Base-by-base conservation (phyloP, 495 filamentous ascomycete genomes). In the Chaetomium fimeti region DNA sequence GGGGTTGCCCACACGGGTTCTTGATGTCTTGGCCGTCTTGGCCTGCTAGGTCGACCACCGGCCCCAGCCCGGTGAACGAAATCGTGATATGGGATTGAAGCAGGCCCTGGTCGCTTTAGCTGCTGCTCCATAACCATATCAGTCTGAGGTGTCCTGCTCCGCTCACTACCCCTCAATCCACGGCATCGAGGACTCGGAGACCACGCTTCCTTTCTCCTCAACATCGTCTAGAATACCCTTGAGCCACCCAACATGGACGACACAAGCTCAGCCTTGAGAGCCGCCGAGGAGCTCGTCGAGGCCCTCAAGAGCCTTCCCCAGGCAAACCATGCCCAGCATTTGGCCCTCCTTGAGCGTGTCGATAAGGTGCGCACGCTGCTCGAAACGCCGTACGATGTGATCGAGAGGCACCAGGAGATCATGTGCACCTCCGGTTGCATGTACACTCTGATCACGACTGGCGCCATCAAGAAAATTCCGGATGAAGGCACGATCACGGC, bases 221-320 rank as follows among this genome's bases (percentile, higher is more conserved):
- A 15, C 57, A 47, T 56, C 49, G 0, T 47, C 57, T 22, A 57
- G 57, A 59, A 61, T 64, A 49, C 11, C 22, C 32, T 27, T 16
- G 28, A 51, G 24, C 5, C 22, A 7, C 1, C 12, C 24, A 62
- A 9, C 49, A 62, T 63, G 63, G 58, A 51, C 12, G 62, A 71
- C 63, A 68, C 60, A 16, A 55, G 29, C 56, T 60, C 65, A 47
- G 69, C 69, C 6, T 61, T 67, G 43, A 51, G 54, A 18, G 68
- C 71, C 47, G 72, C 71, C 57, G 68, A 71, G 48, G 61, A 69
- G 49, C 68, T 75, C 36, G 69, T 73, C 42, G 69, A 67, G 13
- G 63, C 67, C 32, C 67, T 70, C 48, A 70, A 70, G 62, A 57
- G 48, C 13, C 43, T 52, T 51, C 53, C 68, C 32, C 55, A 53